Percentiles rank a stretch among this genome's conserved stretches.
phyloP scores from a whole-genome alignment of 2,329 filamentous ascomycete genomes.

The Sclerotinia trifoliorum region DNA sequence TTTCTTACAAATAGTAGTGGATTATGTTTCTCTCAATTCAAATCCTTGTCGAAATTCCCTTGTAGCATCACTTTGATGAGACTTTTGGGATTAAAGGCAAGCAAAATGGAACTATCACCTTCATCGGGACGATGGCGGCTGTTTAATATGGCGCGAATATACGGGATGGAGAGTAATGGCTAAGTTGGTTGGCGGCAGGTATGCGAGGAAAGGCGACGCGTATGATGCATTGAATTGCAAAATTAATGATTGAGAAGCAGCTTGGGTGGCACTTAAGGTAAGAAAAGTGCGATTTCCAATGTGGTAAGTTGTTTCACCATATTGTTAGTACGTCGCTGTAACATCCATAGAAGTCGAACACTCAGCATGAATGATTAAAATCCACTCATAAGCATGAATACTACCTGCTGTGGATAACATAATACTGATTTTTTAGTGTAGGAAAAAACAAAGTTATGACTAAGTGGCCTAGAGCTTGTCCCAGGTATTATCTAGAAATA shows the following conservation, averaged over 20 bases:
- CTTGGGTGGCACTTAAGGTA: slow-evolving; percentile 45
- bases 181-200: slow-evolving; percentile 55
- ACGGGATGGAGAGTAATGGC: slow-evolving; percentile 46
- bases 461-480: neutral
- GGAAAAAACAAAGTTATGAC: neutral
- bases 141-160: slow-evolving; percentile 54
- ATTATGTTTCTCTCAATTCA: slow-evolving; percentile 57
- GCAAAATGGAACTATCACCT: slow-evolving; percentile 58
- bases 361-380: neutral
- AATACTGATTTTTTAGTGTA: neutral
- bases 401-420: neutral
- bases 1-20: slow-evolving; percentile 45
- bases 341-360: neutral
- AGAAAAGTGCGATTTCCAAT: slow-evolving; percentile 58
- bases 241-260: slow-evolving; percentile 53
- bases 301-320: slow-evolving; percentile 43
- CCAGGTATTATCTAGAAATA: neutral
- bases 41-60: slow-evolving; percentile 45
- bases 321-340: neutral
- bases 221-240: slow-evolving; percentile 50
- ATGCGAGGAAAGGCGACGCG: slow-evolving; percentile 56
- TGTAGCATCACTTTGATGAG: slow-evolving; percentile 42
- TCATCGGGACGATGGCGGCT: slow-evolving; percentile 54
- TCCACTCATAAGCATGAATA: neutral
- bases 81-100: slow-evolving; percentile 44